phyloP scores from a whole-genome alignment of 148 eudicot species.

The Camellia japonica region DNA sequence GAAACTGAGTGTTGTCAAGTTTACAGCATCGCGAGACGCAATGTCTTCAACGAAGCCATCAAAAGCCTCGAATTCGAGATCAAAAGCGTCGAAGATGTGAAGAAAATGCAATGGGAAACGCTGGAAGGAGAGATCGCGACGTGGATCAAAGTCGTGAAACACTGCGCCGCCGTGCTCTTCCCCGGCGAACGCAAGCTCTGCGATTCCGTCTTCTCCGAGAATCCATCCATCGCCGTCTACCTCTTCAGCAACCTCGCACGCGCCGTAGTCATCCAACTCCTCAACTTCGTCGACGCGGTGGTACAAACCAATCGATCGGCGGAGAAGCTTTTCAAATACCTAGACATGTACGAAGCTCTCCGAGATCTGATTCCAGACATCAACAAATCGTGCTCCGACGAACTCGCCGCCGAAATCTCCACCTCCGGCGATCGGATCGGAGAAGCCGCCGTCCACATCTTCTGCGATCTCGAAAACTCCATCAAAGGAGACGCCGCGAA shows the following conservation, averaged over 20 bases:
- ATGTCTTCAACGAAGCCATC: slow-evolving; percentile 43
- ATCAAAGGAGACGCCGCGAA: slow-evolving; percentile 58
- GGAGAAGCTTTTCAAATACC: slow-evolving; percentile 72
- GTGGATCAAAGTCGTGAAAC: slow-evolving; percentile 59
- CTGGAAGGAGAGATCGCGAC: slow-evolving; percentile 54
- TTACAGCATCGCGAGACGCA: slow-evolving; percentile 41
- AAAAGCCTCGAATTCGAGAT: slow-evolving; percentile 45
- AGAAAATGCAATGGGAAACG: slow-evolving; percentile 58
- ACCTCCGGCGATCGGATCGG: slow-evolving; percentile 44
- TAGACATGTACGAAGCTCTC: slow-evolving; percentile 72
- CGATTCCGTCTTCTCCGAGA: slow-evolving; percentile 37
- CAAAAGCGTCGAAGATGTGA: slow-evolving; percentile 59
- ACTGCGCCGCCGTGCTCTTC: slow-evolving; percentile 41
- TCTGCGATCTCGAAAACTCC: slow-evolving; percentile 68
- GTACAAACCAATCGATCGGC: slow-evolving; percentile 56
- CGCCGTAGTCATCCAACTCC: slow-evolving; percentile 46
- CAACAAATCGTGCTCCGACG: slow-evolving; percentile 22
- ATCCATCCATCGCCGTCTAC: slow-evolving; percentile 4
- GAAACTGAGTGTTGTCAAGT: slow-evolving; percentile 55
- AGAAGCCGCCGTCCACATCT: slow-evolving; percentile 53
- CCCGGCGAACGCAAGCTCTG: slow-evolving; percentile 48
- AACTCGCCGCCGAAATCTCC: slow-evolving; percentile 43
- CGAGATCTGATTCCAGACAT: slow-evolving; percentile 32
- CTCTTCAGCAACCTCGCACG: slow-evolving; percentile 46
- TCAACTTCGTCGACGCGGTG: slow-evolving; percentile 71